These are phyloP conservation scores for Pseudonitzschia delicatissima DNA, from an alignment of 108 stramenopile species.

Conservation along the genomic window DNA sequence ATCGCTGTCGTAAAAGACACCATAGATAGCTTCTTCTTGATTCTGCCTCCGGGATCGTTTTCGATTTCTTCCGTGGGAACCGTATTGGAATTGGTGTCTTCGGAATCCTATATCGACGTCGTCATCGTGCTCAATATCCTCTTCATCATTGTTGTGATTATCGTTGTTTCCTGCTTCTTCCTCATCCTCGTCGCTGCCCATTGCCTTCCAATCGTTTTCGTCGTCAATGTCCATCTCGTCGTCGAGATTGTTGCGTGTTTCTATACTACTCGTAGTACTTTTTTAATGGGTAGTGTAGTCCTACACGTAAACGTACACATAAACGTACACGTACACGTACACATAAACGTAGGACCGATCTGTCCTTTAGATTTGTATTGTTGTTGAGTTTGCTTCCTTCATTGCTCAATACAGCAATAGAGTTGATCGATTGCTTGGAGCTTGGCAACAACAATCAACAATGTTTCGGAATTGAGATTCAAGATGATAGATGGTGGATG, in stretches of 20 bases:
- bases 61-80: neutral
- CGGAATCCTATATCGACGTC: slow-evolving; percentile 39
- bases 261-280: too few species aligned
- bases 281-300: too few species aligned
- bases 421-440: too few species aligned
- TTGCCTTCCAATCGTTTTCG: neutral
- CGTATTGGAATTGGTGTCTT: slow-evolving; percentile 20
- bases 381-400: too few species aligned
- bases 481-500: too few species aligned
- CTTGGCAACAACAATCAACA: too few species aligned
- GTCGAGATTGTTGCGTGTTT: neutral
- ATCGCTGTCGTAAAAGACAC: slow-evolving; percentile 28
- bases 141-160: slow-evolving; percentile 17
- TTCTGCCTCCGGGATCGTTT: slow-evolving; percentile 4
- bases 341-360: too few species aligned
- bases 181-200: slow-evolving; percentile 14
- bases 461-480: too few species aligned
- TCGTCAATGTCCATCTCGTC: slow-evolving; percentile 2
- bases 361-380: too few species aligned
- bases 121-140: slow-evolving; percentile 30
- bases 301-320: too few species aligned
- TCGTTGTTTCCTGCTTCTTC: neutral
- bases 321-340: too few species aligned
- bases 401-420: too few species aligned
- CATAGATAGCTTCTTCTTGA: slow-evolving; percentile 41